Conservation (phyloP, 768 basidiomycete genomes). For the Hypholoma sublateritium region DNA sequence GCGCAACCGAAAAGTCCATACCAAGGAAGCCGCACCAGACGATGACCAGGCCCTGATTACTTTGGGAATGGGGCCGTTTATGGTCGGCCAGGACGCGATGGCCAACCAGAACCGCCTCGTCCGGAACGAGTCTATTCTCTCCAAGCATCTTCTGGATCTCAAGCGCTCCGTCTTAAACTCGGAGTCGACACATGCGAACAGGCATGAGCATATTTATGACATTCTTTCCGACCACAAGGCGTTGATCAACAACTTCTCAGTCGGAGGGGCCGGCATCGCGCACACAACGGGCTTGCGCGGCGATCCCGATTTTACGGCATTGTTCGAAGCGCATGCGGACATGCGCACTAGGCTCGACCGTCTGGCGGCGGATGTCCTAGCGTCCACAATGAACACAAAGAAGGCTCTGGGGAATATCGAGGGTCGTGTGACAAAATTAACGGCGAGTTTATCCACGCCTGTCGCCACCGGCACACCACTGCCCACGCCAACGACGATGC, state of each 20-base stretch:
- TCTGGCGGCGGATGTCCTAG: not conserved
- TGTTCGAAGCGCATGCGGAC: slow-evolving; percentile 5
- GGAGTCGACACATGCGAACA: not conserved
- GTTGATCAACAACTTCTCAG: not conserved
- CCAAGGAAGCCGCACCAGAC: slow-evolving; percentile 4
- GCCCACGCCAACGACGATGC: not conserved
- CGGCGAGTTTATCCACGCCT: not conserved
- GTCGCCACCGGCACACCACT: not conserved
- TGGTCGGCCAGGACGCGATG: slow-evolving; percentile 13
- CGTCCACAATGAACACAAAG: not conserved
- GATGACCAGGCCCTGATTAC: slow-evolving; percentile 3
- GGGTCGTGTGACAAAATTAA: not conserved
- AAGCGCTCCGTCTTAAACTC: not conserved
- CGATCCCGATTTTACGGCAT: slow-evolving; percentile 1
- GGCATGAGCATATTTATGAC: slow-evolving; percentile 4
- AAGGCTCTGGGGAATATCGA: not conserved
- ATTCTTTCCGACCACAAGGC: slow-evolving; percentile 5
- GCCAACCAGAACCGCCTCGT: slow-evolving; percentile 16
- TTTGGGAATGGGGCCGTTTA: slow-evolving; percentile 15
- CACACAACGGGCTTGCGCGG: not conserved
- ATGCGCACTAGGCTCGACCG: slow-evolving; percentile 3
- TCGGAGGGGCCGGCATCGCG: not conserved
- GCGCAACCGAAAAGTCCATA: slow-evolving; percentile 8
- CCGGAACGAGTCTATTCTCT: slow-evolving; percentile 13
- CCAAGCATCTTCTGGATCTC: slow-evolving; percentile 7